Evolutionary conservation across 352 stramenopile species (phyloP), one percentile per base, ranked within the genome.

Genomic region (Hyaloperonospora brassicae): DNA sequence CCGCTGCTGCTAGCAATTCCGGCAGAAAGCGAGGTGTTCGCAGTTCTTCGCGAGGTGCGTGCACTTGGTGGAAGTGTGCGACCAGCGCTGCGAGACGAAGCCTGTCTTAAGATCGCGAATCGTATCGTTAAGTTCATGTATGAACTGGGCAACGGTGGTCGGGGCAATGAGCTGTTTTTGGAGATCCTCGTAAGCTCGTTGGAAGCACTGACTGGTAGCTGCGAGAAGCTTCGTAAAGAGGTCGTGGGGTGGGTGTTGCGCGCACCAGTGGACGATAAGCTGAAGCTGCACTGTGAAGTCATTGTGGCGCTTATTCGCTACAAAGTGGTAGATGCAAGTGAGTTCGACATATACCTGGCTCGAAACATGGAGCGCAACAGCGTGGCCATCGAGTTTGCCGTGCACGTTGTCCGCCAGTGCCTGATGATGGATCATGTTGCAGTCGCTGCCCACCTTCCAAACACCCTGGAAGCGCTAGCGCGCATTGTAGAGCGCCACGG

Each of bases 51-150:
- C 35, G 84, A 91, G 64, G 78, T 94, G 12, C 81, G 81, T 39
- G 76, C 79, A 38, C 67, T 92, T 41, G 81, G 80, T 17, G 63
- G 70, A 7, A 81, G 73, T 41, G 84, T 94, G n/a, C 87, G 89
- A 62, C 76, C 80, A 22, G 61, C 66, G 4, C 59, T 90, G 10
- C 78, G 86, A 14, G 86, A 95, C 62, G 93, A 98, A 68, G 85
- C 90, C 14, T 91, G 91, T 24, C 73, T 98, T n/a, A 96, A 91
- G 66, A 98, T 98, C 61, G 91, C 89, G 0, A 94, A 98, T 61
- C 84, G 80, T 22, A 97, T 98, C 50, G 97, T 99, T 57, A 98
- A 98, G 73, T 93, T 93, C 47, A 88, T 98, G 60, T 98, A 98
- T 55, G 94, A 98, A 58, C 62, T 94, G 17, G 81, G 81, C 13